phyloP scores from a whole-genome alignment of 305 asterid genomes.

The Solanum chacoense region DNA sequence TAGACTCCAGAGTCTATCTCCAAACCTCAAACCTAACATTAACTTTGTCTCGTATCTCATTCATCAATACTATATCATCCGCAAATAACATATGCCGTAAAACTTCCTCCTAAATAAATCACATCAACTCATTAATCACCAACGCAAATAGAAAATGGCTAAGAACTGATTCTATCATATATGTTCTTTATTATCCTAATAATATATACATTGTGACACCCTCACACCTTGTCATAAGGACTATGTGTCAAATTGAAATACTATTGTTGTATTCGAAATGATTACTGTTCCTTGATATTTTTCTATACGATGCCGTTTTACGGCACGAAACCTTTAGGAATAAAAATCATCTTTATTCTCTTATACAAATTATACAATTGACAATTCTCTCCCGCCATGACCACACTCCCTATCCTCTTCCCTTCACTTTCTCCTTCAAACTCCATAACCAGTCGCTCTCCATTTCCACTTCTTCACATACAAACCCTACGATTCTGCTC shows the following conservation, averaged over 20 bases:
- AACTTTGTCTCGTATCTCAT: background rate
- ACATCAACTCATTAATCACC: no score
- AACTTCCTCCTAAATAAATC: background rate
- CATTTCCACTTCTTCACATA: constrained; percentile 20
- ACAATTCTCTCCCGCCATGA: constrained; percentile 73
- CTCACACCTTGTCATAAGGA: background rate
- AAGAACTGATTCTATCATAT: background rate
- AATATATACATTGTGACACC: background rate
- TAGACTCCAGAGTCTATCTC: background rate
- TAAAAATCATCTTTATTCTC: background rate
- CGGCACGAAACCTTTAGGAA: background rate
- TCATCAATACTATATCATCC: no score
- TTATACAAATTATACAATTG: background rate
- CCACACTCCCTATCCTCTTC: constrained; percentile 20
- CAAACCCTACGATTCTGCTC: constrained; percentile 18
- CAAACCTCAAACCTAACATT: background rate
- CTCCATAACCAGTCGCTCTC: background rate
- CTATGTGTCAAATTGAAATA: background rate
- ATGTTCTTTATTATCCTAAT: background rate
- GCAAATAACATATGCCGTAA: no score
- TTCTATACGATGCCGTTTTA: background rate
- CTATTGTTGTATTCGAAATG: background rate
- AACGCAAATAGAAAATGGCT: background rate
- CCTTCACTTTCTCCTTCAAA: constrained; percentile 12
- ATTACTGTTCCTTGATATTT: background rate